Conservation (phyloP, 352 stramenopile species). For the Globisporangium abappressorium region DNA sequence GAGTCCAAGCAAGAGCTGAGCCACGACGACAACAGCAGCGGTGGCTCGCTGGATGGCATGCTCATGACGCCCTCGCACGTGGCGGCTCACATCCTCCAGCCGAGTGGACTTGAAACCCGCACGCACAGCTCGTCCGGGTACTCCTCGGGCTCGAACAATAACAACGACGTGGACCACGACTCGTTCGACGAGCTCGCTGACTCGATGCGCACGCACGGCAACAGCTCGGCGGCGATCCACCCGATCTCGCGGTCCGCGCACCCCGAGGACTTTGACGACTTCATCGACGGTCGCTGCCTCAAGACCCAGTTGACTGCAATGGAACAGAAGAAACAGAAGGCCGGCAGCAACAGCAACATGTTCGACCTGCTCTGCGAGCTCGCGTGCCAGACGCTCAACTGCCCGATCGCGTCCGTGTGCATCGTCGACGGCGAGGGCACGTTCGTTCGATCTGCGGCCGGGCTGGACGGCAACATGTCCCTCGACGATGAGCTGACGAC, state of each 20-base stretch:
- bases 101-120: slow-evolving; percentile 11
- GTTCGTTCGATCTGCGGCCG: slow-evolving; percentile 46
- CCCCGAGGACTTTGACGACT: slow-evolving; percentile 55
- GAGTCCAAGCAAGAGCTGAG: slow-evolving; percentile 29
- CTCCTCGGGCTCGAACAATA: slow-evolving; percentile 22
- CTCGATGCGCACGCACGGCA: slow-evolving; percentile 17
- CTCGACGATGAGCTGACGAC: slow-evolving; percentile 56
- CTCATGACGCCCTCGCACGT: slow-evolving; percentile 6
- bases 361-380: slow-evolving; percentile 79
- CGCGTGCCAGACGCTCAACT: slow-evolving; percentile 78
- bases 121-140: slow-evolving; percentile 27
- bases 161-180: slow-evolving; percentile 25
- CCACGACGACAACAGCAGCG: slow-evolving; percentile 24
- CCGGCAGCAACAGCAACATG: slow-evolving; percentile 62
- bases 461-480: slow-evolving; percentile 42
- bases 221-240: slow-evolving; percentile 34
- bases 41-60: slow-evolving; percentile 21
- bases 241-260: slow-evolving; percentile 27
- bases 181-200: slow-evolving; percentile 25
- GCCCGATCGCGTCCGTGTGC: slow-evolving; percentile 73
- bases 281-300: slow-evolving; percentile 50
- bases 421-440: slow-evolving; percentile 53
- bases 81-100: neutral
- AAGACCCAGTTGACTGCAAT: slow-evolving; percentile 56
- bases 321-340: slow-evolving; percentile 46